A percentile compares a stretch with the other conserved stretches of the same genome.
Conservation (phyloP, 2,329 filamentous ascomycete species). For the Aspergillus eucalypticola region DNA sequence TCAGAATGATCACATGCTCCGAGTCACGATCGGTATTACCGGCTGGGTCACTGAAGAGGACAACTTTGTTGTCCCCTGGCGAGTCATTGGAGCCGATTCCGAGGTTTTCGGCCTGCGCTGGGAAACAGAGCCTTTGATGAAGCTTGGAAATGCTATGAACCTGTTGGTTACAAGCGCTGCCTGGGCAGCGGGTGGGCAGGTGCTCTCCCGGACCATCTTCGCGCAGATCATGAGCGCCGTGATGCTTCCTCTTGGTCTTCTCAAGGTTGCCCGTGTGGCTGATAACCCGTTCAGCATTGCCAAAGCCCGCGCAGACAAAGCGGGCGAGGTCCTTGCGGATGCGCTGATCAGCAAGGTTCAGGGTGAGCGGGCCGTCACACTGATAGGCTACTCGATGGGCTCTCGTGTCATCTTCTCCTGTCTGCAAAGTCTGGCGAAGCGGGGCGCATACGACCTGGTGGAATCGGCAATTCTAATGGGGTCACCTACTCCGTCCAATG, state of each 20-base stretch:
- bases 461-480: conserved; percentile 84
- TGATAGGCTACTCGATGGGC: conserved; percentile 80
- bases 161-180: conserved; percentile 75
- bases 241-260: conserved; percentile 67
- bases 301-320: conserved; percentile 75
- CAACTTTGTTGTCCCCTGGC: conserved; percentile 77
- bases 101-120: conserved; percentile 84
- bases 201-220: conserved; percentile 71
- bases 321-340: conserved; percentile 76
- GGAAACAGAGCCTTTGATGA: conserved; percentile 75
- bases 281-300: conserved; percentile 83
- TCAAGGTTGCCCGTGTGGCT: conserved; percentile 67
- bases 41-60: conserved; percentile 76
- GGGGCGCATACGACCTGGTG: conserved; percentile 78
- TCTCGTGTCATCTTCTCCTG: conserved; percentile 82
- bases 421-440: conserved; percentile 71
- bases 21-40: conserved; percentile 78
- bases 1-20: conserved; percentile 64
- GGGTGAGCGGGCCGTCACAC: conserved; percentile 75
- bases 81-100: conserved; percentile 67
- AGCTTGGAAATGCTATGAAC: conserved; percentile 75
- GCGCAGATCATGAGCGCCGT: conserved; percentile 65
- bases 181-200: conserved; percentile 75
- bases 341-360: conserved; percentile 79
- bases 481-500: conserved; percentile 71